phyloP scores from a whole-genome alignment of 1,284 basidiomycete genomes.

The Mycosarcoma maydis region DNA sequence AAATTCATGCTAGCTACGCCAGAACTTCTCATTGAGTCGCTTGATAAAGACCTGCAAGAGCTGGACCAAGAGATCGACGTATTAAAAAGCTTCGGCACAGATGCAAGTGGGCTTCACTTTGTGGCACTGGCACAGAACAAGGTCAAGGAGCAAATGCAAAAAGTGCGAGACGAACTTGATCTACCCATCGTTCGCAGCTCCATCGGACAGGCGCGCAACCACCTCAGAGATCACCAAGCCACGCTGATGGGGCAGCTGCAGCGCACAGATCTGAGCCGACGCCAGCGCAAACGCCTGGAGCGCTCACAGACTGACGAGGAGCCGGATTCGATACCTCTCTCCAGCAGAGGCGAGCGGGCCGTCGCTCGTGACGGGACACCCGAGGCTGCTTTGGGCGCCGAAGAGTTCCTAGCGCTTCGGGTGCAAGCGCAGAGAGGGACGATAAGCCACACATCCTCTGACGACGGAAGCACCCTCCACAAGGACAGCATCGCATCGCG shows the following conservation, averaged over 20 bases:
- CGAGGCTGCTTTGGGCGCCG: constrained; percentile 29
- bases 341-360: neutral
- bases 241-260: constrained; percentile 25
- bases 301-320: constrained; percentile 40
- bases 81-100: constrained; percentile 71
- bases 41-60: constrained; percentile 79
- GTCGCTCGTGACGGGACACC: constrained; percentile 21
- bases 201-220: constrained; percentile 69
- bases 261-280: constrained; percentile 44
- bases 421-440: constrained; percentile 32
- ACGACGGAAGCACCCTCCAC: neutral
- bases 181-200: constrained; percentile 49
- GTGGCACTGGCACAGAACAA: constrained; percentile 75
- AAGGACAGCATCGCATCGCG: constrained; percentile 5
- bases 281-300: constrained; percentile 46
- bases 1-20: constrained; percentile 98
- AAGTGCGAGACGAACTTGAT: constrained; percentile 55
- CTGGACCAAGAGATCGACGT: constrained; percentile 73
- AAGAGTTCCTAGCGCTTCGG: constrained; percentile 39
- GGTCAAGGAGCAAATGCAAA: constrained; percentile 59
- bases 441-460: constrained; percentile 8
- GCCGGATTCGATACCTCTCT: constrained; percentile 8
- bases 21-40: constrained; percentile 75
- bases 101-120: constrained; percentile 82
- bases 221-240: constrained; percentile 71